These are phyloP conservation scores for Fusarium domesticum DNA, from an alignment of 2,329 filamentous ascomycete species.

Conservation along the genomic window DNA sequence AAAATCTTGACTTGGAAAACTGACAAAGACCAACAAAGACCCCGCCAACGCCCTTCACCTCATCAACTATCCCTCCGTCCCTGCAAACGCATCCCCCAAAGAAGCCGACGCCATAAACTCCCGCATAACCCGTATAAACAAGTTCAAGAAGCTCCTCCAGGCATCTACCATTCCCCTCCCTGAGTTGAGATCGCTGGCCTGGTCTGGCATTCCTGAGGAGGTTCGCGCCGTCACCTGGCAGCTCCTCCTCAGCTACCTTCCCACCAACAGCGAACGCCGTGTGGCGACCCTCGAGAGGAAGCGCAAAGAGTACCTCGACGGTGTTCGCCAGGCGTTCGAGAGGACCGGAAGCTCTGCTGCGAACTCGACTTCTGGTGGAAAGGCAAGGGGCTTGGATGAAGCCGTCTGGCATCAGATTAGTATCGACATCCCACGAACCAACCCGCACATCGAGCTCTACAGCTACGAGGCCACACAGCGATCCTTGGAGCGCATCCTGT, in stretches of 20 bases:
- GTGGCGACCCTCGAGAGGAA: constrained; percentile 90
- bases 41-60: constrained; percentile 94
- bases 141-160: constrained; percentile 95
- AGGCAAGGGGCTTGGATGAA: constrained; percentile 75
- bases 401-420: constrained; percentile 99
- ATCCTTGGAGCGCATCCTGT: constrained; percentile 89
- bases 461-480: constrained; percentile 93
- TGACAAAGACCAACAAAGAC: constrained; percentile 42
- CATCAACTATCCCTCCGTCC: constrained; percentile 78
- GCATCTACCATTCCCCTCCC: constrained; percentile 82
- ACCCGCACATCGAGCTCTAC: constrained; percentile 93
- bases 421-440: constrained; percentile 94
- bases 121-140: constrained; percentile 91
- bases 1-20: constrained; percentile 1
- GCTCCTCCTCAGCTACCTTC: constrained; percentile 87
- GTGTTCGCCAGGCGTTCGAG: constrained; percentile 72
- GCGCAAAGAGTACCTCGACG: constrained; percentile 93
- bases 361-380: constrained; percentile 39
- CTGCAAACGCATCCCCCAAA: constrained; percentile 72
- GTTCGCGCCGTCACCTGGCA: constrained; percentile 99
- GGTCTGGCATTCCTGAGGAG: constrained; percentile 92
- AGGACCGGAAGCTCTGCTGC: constrained; percentile 51
- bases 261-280: constrained; percentile 91
- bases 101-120: constrained; percentile 84
- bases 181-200: constrained; percentile 81